Base-by-base conservation (phyloP, 2,329 filamentous ascomycete genomes). In the Juglanconis oblonga region DNA sequence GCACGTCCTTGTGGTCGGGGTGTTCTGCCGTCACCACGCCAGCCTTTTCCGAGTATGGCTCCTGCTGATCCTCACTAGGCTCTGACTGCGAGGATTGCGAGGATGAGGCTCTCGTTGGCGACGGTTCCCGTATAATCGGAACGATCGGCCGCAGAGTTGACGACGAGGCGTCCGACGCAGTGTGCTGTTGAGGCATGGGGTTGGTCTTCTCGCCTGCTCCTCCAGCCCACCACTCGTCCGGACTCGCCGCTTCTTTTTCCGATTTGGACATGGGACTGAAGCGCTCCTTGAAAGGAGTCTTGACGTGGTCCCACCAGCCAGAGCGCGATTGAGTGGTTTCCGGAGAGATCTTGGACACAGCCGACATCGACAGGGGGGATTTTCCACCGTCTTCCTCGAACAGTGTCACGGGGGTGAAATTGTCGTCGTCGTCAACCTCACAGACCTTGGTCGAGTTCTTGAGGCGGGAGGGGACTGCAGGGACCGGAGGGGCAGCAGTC, bases 221-320 rank as follows among this genome's bases (percentile, higher is more conserved):
- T 38, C 67, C 24, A 24, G 24, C 72, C 76, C 77, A 79, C 74
- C 74, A 77, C 35, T 72, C 70, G 35, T 74, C 71, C 1, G 64
- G 47, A 66, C 69, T 52, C 64, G 70, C 60, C 64, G 60, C 40
- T 64, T 71, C 62, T 51, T 69, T 61, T 63, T 68, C 35, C 64
- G 52, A 56, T 57, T 69, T 72, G 53, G 71, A 59, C 66, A 68
- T 73, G 51, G 74, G 73, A 51, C 73, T 75, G 51, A 77, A 74
- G 29, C 80, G 67, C 35, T 81, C 78, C 14, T 74, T 67, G 67
- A 92, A 92, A 0, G 89, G 89, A 1, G 89, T 90, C 7, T 83
- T 87, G 58, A 92, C 85, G 65, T 90, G 81, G 67, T 91, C 90
- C 89, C 89, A 92, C 89, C 89, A 92, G 24, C 89, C 89, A 32